Evolutionary conservation across 2,329 filamentous ascomycete genomes (phyloP), one percentile per base, ranked within the genome.

Genomic region (Epichloe amarillans): DNA sequence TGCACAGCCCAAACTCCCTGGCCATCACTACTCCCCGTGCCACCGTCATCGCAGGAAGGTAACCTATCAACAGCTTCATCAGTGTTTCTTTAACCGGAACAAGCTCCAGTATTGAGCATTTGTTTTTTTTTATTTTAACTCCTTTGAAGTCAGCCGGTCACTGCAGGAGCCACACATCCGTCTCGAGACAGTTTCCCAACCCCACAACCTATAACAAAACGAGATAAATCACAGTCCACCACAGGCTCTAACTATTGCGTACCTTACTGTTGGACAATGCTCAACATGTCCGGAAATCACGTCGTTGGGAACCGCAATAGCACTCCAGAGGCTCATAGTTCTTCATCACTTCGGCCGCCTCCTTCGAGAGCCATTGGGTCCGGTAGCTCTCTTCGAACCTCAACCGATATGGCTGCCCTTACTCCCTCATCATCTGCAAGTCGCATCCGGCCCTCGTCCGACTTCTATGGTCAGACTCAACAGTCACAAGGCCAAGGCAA

Each of bases 341-440:
- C 86, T 54, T 84, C 84, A 49, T 83, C 88, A 57, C 83, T 95
- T 62, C 86, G 91, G 55, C 88, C 90, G 46, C 87, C 89, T 46
- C 78, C 83, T 41, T 85, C 90, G 57, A 81, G 91, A 60, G 79
- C 84, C 43, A 75, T 94, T 60, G 86, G 83, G 54, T 79, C 85
- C 54, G 84, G 84, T 51, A 87, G 91, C 68, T 87, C 93, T 66
- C 82, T 98, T 56, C 88, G 93, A 62, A 88, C 90, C 45, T 98
- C 93, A 49, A 91, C 93, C 61, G 93, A 98, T 66, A 95, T 97
- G 86, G 86, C 88, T 55, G 84, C 84, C 47, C 87, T 95, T 64
- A 65, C 81, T 70, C 64, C 75, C 60, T 64, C 88, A 72, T 61
- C 84, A 73, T 60, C 80, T 35, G 79, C 86, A 42, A 84, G 79